Percentiles rank a stretch among this genome's conserved stretches.
These are phyloP conservation scores for Diospyros kaki DNA, from an alignment of 148 eudicot species.

Conservation along the genomic window DNA sequence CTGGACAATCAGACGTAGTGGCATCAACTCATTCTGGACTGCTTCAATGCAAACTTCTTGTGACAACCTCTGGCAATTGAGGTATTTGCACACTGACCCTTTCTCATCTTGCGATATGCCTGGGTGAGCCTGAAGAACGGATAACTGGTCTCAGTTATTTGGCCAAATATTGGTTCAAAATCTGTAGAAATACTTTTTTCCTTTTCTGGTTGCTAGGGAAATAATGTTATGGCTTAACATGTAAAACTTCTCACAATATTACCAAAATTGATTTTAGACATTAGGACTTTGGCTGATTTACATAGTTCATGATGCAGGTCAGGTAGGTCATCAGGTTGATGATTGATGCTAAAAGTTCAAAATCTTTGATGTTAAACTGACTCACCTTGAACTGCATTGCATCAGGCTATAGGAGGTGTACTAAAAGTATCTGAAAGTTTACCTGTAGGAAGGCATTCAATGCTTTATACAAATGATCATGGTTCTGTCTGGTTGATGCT, in stretches of 20 bases:
- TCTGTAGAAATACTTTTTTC: no score
- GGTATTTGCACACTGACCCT: conserved; percentile 60
- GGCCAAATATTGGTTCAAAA: not conserved
- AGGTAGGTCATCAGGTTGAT: not conserved
- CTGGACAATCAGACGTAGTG: conserved; percentile 80
- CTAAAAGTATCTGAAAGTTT: conserved; percentile 10
- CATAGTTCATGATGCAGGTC: not conserved
- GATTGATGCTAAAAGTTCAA: no score
- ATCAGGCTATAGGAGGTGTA: no score
- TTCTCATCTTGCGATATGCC: conserved; percentile 70
- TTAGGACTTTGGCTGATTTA: not conserved
- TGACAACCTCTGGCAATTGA: conserved; percentile 78
- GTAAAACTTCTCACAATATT: not conserved
- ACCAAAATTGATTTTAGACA: not conserved
- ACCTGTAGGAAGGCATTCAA: conserved; percentile 60
- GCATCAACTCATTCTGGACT: conserved; percentile 90
- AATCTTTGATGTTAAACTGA: no score
- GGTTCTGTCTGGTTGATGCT: conserved; percentile 51
- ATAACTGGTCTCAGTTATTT: not conserved
- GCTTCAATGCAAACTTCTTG: conserved; percentile 87
- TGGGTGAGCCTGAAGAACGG: conserved; percentile 53
- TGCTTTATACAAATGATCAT: conserved; percentile 77
- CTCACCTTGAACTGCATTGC: no score
- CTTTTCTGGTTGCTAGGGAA: no score
- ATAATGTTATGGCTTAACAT: not conserved